phyloP scores from a whole-genome alignment of 1,284 basidiomycete genomes.

The Apiotrichum porosum region DNA sequence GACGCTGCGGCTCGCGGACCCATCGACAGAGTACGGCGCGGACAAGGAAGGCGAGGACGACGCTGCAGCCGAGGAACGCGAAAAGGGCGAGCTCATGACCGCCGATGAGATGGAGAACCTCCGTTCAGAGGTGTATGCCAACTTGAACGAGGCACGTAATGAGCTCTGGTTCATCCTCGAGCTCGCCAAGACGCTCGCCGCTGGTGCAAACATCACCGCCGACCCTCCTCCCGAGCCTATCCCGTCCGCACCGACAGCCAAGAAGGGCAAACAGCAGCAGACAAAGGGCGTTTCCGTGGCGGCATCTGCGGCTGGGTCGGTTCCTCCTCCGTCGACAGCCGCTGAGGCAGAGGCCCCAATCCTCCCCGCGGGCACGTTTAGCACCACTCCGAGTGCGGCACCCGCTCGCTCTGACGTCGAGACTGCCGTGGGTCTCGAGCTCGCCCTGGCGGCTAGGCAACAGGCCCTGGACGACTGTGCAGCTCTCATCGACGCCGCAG shows the following conservation, averaged over 20 bases:
- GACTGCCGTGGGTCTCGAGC: slow-evolving; percentile 29
- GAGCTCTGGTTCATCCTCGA: slow-evolving; percentile 45
- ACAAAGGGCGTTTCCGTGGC: background rate
- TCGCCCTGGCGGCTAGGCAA: slow-evolving; percentile 33
- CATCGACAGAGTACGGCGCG: slow-evolving; percentile 10
- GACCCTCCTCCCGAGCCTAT: slow-evolving; percentile 31
- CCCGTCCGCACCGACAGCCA: background rate
- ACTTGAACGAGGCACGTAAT: slow-evolving; percentile 41
- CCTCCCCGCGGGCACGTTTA: slow-evolving; percentile 31
- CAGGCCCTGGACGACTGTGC: slow-evolving; percentile 38
- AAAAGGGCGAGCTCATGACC: slow-evolving; percentile 25
- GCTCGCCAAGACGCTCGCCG: slow-evolving; percentile 36
- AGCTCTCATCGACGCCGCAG: slow-evolving; percentile 38
- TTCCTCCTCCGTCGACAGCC: background rate
- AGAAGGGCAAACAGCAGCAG: slow-evolving; percentile 7
- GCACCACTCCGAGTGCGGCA: slow-evolving; percentile 15
- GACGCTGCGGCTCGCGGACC: slow-evolving; percentile 15
- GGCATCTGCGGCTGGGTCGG: background rate
- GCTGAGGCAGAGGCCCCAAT: slow-evolving; percentile 27
- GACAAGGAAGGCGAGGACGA: slow-evolving; percentile 10
- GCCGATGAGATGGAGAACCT: slow-evolving; percentile 39
- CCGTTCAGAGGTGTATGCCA: slow-evolving; percentile 27
- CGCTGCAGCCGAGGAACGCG: slow-evolving; percentile 7
- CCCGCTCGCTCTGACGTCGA: slow-evolving; percentile 4
- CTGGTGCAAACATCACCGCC: slow-evolving; percentile 19